Conservation (phyloP, 495 filamentous ascomycete genomes). For the Friedmanniomyces simplex region DNA sequence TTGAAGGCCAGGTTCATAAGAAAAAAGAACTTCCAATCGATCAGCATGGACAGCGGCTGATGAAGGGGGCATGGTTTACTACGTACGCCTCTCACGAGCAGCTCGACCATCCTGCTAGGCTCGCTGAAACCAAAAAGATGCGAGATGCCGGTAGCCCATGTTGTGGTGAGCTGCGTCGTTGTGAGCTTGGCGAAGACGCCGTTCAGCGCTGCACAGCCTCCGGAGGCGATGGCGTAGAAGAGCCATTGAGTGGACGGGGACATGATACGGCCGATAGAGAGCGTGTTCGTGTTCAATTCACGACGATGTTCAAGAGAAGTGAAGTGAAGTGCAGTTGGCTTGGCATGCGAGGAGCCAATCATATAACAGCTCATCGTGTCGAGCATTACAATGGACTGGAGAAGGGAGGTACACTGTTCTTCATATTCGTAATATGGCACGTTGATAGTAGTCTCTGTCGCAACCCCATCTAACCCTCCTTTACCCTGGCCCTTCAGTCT, state of each 20-base stretch:
- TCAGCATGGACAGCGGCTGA: not conserved
- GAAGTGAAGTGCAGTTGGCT: conserved; percentile 3
- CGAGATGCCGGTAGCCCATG: conserved; percentile 54
- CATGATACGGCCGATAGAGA: not conserved
- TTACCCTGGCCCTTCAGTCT: not conserved
- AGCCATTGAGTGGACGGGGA: conserved; percentile 48
- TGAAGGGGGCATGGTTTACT: not conserved
- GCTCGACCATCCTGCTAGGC: conserved; percentile 47
- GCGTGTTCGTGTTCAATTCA: too few species aligned
- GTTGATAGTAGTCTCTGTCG: not conserved
- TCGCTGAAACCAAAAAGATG: conserved; percentile 46
- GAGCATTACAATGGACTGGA: not conserved
- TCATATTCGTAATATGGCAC: not conserved
- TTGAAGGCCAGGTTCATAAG: conserved; percentile 82
- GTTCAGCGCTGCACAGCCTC: conserved; percentile 84
- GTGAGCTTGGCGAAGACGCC: conserved; percentile 95
- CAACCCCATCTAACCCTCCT: not conserved
- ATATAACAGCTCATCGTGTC: not conserved
- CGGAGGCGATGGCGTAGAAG: conserved; percentile 69
- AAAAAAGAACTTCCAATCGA: conserved; percentile 63
- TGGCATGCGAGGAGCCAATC: not conserved
- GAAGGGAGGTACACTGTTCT: not conserved
- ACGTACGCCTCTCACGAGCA: conserved; percentile 60
- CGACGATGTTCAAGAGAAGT: too few species aligned
- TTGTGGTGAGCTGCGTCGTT: conserved; percentile 71